Base-by-base conservation (phyloP, 805 yeast species). In the Cyberlindnera sargentensis region DNA sequence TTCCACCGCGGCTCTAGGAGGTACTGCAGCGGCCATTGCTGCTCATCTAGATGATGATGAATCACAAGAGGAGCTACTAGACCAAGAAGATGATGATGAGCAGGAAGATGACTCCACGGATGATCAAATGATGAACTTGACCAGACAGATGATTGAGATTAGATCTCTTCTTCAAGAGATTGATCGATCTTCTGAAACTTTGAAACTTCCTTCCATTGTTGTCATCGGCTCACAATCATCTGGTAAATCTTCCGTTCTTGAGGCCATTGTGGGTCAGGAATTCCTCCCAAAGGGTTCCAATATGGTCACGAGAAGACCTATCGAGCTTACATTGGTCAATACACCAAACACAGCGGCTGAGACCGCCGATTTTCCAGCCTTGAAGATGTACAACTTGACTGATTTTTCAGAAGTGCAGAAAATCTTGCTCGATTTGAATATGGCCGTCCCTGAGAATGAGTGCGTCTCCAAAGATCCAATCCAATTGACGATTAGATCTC, bases 301-400 rank as follows among this genome's bases (percentile, higher is more conserved):
- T 60, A 95, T 93, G 99, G 99, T 95, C 31, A 93, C 99, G 0
- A 78, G 98, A 62, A 76, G 99, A 55, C 99, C 99, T 2, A 91
- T 93, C 38, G 99, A 93, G 66, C 72, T 93, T 50, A 95, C 99
- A 0, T 70, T 93, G 39, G 82, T 93, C 7, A 90, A 93, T 59
- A 79, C 95, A 3, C 90, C 95, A n/a, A 72, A 72, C 35, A 62
- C 80, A 1, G 88, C 89, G 3, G 83, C 90, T 6, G 95, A 87
- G 51, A 78, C 80, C 30, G 96, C 97, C 2, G 97, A 91, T 61
- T 91, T 93, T 57, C 98, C 99, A 1, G 88, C 91, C 9, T 68
- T 93, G 58, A 83, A 86, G 54, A 70, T 87, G 68, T 84, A 76
- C 58, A 85, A 84, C 52, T 61, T 95, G 56, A 84, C 93, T 5